Base-by-base conservation (phyloP, 2,329 filamentous ascomycete species). In the Hypoxylon sp. region DNA sequence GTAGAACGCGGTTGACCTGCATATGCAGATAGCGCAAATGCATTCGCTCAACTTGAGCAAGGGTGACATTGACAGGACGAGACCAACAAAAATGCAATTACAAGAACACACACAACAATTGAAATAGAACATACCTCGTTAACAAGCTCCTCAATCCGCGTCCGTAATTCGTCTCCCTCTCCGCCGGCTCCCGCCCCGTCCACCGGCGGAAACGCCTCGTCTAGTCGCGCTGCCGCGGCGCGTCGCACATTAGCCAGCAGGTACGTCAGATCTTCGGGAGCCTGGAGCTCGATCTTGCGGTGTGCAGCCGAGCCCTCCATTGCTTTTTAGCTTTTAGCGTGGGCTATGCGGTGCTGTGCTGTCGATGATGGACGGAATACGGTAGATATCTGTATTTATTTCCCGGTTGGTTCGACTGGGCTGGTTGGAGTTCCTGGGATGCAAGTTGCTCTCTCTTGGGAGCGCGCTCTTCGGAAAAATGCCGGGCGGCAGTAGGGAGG, bases 241-340 rank as follows among this genome's bases (percentile, higher is more conserved):
- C 85, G 85, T 75, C 89, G 89, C 69, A 93, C 87, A 75, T 92
- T 92, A 70, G 85, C 81, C 73, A 92, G 85, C 28, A 95, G 86
- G 79, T 90, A 92, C 61, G 85, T 81, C 34, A 94, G 85, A 80
- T 95, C 92, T 52, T 91, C 88, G 45, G 89, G 87, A n/a, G 87
- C 86, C 81, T 94, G 92, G 56, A 95, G 88, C 81, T 94, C 92
- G 78, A 95, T 91, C 81, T 90, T 91, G 78, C 92, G 90, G 79
- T 93, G 72, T 23, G 74, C 66, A 14, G 72, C 69, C 46, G 61
- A 62, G 53, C 50, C 67, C 43, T 46, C 64, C 60, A 65, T 68
- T 10, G 49, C 21, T 32, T 34, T 23, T 49, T 2, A 5, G 38
- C 17, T 17, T n/a, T 21, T 19, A n/a, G 38, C 14, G 19, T 9